A percentile compares a stretch with the other conserved stretches of the same genome.
Conservation (phyloP, 768 basidiomycete species). For the Dictyophora rubrovolvata region DNA sequence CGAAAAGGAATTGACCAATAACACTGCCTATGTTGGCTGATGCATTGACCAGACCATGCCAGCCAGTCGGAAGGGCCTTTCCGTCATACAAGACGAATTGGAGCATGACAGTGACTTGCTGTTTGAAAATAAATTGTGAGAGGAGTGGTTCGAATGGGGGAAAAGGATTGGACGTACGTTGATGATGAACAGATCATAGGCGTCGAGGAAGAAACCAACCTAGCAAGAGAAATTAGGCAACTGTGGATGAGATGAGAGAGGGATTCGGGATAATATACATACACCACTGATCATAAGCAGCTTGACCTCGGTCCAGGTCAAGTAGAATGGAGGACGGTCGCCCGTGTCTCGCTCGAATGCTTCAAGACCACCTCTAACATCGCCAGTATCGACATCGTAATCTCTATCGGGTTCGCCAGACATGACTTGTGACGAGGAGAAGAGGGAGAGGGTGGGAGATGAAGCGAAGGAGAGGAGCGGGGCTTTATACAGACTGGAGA, state of each 20-base stretch:
- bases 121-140: neutral
- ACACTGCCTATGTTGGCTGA: slow-evolving; percentile 64
- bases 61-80: slow-evolving; percentile 35
- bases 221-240: slow-evolving; percentile 14
- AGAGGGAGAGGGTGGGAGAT: neutral
- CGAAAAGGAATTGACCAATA: slow-evolving; percentile 57
- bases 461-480: neutral
- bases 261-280: slow-evolving; percentile 12
- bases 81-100: slow-evolving; percentile 55
- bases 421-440: neutral
- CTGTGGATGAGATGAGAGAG: no score
- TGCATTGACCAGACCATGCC: slow-evolving; percentile 57
- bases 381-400: neutral
- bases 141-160: neutral
- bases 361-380: slow-evolving; percentile 16
- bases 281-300: slow-evolving; percentile 54
- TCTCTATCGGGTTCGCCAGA: neutral
- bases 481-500: neutral
- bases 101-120: slow-evolving; percentile 61
- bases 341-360: slow-evolving; percentile 25
- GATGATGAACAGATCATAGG: slow-evolving; percentile 64
- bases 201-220: slow-evolving; percentile 68
- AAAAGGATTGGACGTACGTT: slow-evolving; percentile 32
- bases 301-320: slow-evolving; percentile 43
- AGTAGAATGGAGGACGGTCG: slow-evolving; percentile 27